Evolutionary conservation across 2,329 filamentous ascomycete genomes (phyloP).

Genomic region (Paecilomyces niveus): DNA sequence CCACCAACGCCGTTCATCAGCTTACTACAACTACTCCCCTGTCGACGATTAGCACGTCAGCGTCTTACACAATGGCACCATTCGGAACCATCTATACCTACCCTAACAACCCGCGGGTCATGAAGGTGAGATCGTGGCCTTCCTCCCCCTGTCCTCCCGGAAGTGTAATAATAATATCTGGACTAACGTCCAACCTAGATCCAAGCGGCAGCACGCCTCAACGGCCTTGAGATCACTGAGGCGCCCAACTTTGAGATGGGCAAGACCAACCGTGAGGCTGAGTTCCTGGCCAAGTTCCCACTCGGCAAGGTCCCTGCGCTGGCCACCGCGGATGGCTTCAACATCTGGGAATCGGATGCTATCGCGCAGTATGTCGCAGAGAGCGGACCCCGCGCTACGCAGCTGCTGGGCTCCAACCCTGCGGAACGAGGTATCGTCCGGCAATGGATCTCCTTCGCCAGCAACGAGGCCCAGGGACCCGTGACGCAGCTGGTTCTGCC

Average conservation of each 20-base stretch:
- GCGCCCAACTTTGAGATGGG: slow-evolving; percentile 35
- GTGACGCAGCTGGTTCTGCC: slow-evolving; percentile 12
- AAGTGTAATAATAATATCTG: not conserved
- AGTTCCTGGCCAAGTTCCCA: slow-evolving; percentile 46
- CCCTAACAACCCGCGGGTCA: not conserved
- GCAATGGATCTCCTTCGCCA: slow-evolving; percentile 41
- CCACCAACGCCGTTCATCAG: not conserved
- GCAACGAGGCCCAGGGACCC: slow-evolving; percentile 19
- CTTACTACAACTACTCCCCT: not conserved
- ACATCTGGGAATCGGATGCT: slow-evolving; percentile 40
- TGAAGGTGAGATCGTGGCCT: not conserved
- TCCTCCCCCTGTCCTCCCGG: not conserved
- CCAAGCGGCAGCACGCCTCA: slow-evolving; percentile 28
- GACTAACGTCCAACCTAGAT: slow-evolving; percentile 9
- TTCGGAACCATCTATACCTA: not conserved
- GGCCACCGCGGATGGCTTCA: slow-evolving; percentile 42
- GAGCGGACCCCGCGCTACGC: slow-evolving; percentile 36
- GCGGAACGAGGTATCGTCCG: slow-evolving; percentile 37
- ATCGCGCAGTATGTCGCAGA: slow-evolving; percentile 44
- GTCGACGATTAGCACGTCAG: not conserved
- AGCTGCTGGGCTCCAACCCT: slow-evolving; percentile 39
- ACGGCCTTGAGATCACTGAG: slow-evolving; percentile 21
- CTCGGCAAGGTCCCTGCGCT: slow-evolving; percentile 47
- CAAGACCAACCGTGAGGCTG: slow-evolving; percentile 37
- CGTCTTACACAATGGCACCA: not conserved